These are phyloP conservation scores for Fusarium neocosmosporiellum DNA, from an alignment of 2,329 filamentous ascomycete species.

Conservation along the genomic window DNA sequence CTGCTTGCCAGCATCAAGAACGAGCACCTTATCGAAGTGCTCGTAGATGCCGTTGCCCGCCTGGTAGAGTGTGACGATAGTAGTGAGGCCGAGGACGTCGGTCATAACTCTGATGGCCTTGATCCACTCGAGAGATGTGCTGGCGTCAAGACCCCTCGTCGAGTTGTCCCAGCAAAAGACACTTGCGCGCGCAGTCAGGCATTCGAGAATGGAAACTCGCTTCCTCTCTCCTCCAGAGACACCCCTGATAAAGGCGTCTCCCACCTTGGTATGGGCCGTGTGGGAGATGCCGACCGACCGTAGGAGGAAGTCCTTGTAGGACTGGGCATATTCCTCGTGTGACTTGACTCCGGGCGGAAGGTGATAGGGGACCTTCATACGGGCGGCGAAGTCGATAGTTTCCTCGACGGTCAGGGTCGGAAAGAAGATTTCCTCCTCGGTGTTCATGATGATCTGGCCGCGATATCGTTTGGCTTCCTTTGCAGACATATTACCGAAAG, in stretches of 20 bases:
- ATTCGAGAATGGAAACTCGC: conserved; percentile 52
- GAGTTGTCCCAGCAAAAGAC: conserved; percentile 79
- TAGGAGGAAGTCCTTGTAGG: conserved; percentile 75
- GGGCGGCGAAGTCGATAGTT: conserved; percentile 78
- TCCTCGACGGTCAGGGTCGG: conserved; percentile 79
- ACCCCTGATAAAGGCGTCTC: conserved; percentile 73
- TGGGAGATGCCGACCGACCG: conserved; percentile 76
- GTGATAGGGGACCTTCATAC: conserved; percentile 66
- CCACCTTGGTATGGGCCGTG: conserved; percentile 74
- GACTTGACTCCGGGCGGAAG: conserved; percentile 65
- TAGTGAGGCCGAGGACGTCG: conserved; percentile 68
- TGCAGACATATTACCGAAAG: conserved; percentile 59
- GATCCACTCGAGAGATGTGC: conserved; percentile 74
- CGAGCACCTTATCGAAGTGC: conserved; percentile 74
- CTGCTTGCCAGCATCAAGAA: conserved; percentile 75
- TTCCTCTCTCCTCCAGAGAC: conserved; percentile 64
- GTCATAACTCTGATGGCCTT: conserved; percentile 69
- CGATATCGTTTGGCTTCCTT: conserved; percentile 59
- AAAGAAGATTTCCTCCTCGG: conserved; percentile 71
- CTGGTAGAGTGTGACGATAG: conserved; percentile 73
- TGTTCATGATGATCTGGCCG: conserved; percentile 71
- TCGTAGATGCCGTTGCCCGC: conserved; percentile 56
- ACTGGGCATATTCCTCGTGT: conserved; percentile 62
- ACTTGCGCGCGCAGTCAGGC: conserved; percentile 50
- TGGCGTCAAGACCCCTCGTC: conserved; percentile 72